These are phyloP conservation scores for Candolleomyces aberdarensis DNA, from an alignment of 768 basidiomycete genomes.

Conservation along the genomic window DNA sequence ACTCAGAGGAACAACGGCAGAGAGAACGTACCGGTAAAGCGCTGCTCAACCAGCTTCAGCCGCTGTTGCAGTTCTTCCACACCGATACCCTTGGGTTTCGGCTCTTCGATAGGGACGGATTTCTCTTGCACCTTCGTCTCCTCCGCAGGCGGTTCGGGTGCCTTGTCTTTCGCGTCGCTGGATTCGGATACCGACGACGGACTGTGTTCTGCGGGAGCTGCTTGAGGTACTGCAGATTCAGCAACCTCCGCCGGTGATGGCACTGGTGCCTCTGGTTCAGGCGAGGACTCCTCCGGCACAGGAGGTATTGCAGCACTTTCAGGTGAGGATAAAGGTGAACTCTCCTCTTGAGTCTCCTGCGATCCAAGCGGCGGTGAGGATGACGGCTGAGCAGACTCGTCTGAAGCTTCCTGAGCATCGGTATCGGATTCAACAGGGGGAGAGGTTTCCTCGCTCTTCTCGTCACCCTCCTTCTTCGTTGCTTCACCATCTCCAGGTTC, in stretches of 20 bases:
- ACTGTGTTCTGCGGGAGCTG: no score
- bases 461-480: no score
- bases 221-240: no score
- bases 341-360: neutral
- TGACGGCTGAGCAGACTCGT: neutral
- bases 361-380: neutral
- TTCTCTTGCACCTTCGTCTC: neutral
- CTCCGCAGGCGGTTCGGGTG: neutral
- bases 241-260: no score
- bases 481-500: no score
- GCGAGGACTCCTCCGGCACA: neutral
- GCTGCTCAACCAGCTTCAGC: constrained; percentile 69
- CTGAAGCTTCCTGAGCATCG: neutral
- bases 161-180: neutral
- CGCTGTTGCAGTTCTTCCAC: constrained; percentile 63
- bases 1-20: constrained; percentile 8
- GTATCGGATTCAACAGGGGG: neutral
- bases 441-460: neutral
- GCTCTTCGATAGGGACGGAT: neutral
- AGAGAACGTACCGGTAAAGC: constrained; percentile 60
- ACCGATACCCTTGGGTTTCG: constrained; percentile 11
- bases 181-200: no score
- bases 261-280: neutral
- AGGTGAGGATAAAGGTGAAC: neutral
- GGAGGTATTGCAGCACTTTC: neutral